Percentiles rank a stretch among this genome's conserved stretches.
Conservation (phyloP, 2,329 filamentous ascomycete genomes). For the Hypoxylon sp. region DNA sequence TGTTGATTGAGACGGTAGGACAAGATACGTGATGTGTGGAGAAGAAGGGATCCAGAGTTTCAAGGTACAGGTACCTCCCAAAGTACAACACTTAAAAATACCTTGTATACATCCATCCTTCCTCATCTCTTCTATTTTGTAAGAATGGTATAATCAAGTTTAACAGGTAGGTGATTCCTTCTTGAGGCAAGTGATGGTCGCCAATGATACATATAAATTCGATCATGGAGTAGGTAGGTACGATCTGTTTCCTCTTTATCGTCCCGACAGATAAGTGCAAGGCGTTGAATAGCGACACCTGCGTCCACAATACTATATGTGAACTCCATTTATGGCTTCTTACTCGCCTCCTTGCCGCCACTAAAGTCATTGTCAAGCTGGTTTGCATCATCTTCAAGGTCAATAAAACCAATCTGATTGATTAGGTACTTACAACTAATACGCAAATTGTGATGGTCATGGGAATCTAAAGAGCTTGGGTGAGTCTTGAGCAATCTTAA, state of each 20-base stretch:
- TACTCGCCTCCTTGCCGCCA: slow-evolving; percentile 11
- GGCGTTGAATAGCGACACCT: neutral
- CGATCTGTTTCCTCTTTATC: neutral
- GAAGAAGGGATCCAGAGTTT: slow-evolving; percentile 29
- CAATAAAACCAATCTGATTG: slow-evolving; percentile 7
- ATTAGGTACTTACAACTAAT: neutral
- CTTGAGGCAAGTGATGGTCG: neutral
- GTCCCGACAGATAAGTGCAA: neutral
- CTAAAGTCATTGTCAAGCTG: neutral
- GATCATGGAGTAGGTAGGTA: neutral
- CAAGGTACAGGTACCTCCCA: slow-evolving; percentile 9
- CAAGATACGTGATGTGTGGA: slow-evolving; percentile 37
- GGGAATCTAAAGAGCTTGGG: neutral
- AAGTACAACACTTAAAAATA: neutral
- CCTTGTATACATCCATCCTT: neutral
- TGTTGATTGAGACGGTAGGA: slow-evolving; percentile 25
- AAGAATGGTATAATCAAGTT: too few relatives aligned
- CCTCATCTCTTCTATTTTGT: neutral
- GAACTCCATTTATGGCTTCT: neutral
- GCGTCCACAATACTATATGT: too few relatives aligned
- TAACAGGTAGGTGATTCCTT: too few relatives aligned
- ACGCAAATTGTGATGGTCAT: slow-evolving; percentile 6
- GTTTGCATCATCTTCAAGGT: slow-evolving; percentile 8
- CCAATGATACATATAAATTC: neutral
- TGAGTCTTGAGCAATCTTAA: neutral